A percentile compares a stretch with the other conserved stretches of the same genome.
phyloP scores from a whole-genome alignment of 1,284 basidiomycete genomes.

The Irpex sp. region DNA sequence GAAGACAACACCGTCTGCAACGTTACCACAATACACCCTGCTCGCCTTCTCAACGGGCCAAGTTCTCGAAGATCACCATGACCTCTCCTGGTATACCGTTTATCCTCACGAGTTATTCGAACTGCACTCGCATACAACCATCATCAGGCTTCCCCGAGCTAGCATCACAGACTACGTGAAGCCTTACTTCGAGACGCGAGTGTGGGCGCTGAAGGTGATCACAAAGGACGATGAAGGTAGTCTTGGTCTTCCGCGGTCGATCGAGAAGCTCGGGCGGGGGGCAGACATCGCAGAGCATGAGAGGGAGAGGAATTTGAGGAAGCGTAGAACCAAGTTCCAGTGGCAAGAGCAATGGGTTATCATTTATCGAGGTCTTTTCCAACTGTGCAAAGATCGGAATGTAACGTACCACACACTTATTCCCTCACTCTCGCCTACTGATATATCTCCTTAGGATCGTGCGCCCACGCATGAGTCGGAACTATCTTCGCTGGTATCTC shows the following conservation, averaged over 20 bases:
- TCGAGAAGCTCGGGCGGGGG: slow-evolving; percentile 11
- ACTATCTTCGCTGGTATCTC: slow-evolving; percentile 36
- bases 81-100: slow-evolving; percentile 53
- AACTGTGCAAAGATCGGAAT: slow-evolving; percentile 48
- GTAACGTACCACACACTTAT: slow-evolving; percentile 32
- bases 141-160: slow-evolving; percentile 40
- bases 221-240: slow-evolving; percentile 8
- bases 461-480: slow-evolving; percentile 41
- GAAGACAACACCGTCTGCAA: slow-evolving; percentile 7
- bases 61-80: slow-evolving; percentile 60
- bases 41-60: slow-evolving; percentile 64
- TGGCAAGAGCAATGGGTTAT: slow-evolving; percentile 67
- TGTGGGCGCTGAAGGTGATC: slow-evolving; percentile 37
- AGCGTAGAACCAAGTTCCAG: slow-evolving; percentile 36
- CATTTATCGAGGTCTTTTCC: slow-evolving; percentile 52
- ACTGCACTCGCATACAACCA: slow-evolving; percentile 37
- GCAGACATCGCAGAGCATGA: slow-evolving; percentile 12
- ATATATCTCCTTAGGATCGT: slow-evolving; percentile 31
- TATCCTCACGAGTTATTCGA: slow-evolving; percentile 63
- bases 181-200: slow-evolving; percentile 68
- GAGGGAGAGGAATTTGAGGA: slow-evolving; percentile 23
- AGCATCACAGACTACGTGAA: slow-evolving; percentile 46
- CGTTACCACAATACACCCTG: slow-evolving; percentile 38
- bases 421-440: slow-evolving; percentile 6
- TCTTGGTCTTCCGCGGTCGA: neutral